Conservation (phyloP, 2,329 filamentous ascomycete species). For the Leptographium lundbergii region DNA sequence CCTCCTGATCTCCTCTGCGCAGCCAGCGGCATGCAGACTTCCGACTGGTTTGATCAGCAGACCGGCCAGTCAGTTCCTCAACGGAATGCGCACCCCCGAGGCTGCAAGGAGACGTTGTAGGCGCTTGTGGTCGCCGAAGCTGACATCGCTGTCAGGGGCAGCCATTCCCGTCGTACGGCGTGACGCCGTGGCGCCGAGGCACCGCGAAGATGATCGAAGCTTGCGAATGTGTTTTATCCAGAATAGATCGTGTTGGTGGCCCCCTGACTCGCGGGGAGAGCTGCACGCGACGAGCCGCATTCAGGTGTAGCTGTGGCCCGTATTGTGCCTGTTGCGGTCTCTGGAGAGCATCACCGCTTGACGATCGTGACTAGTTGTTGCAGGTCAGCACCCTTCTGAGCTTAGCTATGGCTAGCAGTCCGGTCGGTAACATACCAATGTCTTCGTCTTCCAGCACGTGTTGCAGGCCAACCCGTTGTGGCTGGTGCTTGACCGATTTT, state of each 20-base stretch:
- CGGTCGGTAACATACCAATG: constrained; percentile 56
- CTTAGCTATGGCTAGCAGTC: not conserved
- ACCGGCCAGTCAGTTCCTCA: not conserved
- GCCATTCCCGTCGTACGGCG: not conserved
- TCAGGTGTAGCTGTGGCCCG: not conserved
- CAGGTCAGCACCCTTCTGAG: constrained; percentile 13
- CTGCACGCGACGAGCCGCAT: not conserved
- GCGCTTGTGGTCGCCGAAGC: not conserved
- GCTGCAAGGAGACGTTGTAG: not conserved
- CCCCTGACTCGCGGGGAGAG: not conserved
- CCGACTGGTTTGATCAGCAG: not conserved
- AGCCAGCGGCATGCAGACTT: not conserved
- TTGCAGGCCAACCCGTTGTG: constrained; percentile 79
- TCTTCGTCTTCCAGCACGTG: constrained; percentile 95
- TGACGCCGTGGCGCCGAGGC: not conserved
- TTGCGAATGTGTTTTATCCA: not conserved
- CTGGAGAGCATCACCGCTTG: constrained; percentile 41
- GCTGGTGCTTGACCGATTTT: constrained; percentile 96
- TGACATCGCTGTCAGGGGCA: not conserved
- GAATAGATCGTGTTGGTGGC: not conserved
- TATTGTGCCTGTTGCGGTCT: not conserved
- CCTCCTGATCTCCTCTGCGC: not conserved
- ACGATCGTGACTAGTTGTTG: constrained; percentile 45
- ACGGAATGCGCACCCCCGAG: not conserved
- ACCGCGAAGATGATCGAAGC: not conserved